Percentiles rank a stretch among this genome's conserved stretches.
Evolutionary conservation across 805 yeast genomes (phyloP).

Genomic region (Millerago galiae): DNA sequence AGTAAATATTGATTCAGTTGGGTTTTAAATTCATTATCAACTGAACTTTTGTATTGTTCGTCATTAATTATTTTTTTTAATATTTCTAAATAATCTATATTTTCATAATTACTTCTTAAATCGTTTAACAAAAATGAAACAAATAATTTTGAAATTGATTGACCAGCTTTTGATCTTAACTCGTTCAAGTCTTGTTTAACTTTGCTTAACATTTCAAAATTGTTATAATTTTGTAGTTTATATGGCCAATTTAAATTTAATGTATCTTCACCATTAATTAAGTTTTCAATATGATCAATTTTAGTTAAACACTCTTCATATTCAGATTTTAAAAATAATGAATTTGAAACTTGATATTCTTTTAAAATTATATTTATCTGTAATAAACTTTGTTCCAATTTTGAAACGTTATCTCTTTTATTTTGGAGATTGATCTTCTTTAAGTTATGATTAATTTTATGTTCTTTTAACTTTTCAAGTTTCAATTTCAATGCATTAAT

Average conservation of each 20-base stretch:
- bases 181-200: constrained; percentile 47
- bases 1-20: constrained; percentile 41
- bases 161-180: constrained; percentile 61
- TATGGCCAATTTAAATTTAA: constrained; percentile 34
- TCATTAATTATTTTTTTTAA: constrained; percentile 35
- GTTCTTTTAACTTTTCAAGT: constrained; percentile 39
- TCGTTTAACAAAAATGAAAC: constrained; percentile 52
- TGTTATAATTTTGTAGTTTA: constrained; percentile 25
- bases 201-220: constrained; percentile 26
- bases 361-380: constrained; percentile 39
- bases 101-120: constrained; percentile 49
- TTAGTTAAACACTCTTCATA: constrained; percentile 50
- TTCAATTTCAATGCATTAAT: constrained; percentile 40
- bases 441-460: constrained; percentile 46
- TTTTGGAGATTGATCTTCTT: constrained; percentile 42
- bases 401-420: constrained; percentile 52
- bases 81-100: constrained; percentile 41
- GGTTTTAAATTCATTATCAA: constrained; percentile 35
- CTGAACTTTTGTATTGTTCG: constrained; percentile 28
- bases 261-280: constrained; percentile 48
- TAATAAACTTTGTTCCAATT: constrained; percentile 54
- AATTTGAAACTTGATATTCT: constrained; percentile 44
- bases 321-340: constrained; percentile 36
- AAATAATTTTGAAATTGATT: constrained; percentile 56
- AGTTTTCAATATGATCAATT: constrained; percentile 48